A percentile compares a stretch with the other conserved stretches of the same genome.
Conservation (phyloP, 257 asterid species). For the Ocimum tenuiflorum region DNA sequence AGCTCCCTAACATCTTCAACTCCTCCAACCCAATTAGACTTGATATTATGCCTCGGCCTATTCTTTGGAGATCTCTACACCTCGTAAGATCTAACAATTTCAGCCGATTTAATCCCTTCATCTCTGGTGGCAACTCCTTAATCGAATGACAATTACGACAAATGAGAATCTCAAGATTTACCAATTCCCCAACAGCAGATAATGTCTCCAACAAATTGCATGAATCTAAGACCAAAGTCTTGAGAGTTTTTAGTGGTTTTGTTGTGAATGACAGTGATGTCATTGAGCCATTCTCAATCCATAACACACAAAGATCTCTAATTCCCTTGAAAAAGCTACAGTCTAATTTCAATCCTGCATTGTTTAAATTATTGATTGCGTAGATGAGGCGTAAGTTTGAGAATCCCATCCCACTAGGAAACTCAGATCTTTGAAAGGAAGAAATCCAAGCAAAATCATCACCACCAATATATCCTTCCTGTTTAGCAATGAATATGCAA, state of each 20-base stretch:
- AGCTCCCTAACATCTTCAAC: background rate
- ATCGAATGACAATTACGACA: background rate
- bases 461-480: too few species aligned
- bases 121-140: background rate
- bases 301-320: conserved; percentile 12
- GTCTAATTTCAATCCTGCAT: background rate
- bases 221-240: background rate
- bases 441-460: too few species aligned
- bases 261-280: background rate
- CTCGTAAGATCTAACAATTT: background rate
- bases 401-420: background rate
- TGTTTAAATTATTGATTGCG: background rate
- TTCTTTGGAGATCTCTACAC: background rate
- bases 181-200: background rate
- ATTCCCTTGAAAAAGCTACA: background rate
- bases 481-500: too few species aligned
- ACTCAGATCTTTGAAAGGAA: too few species aligned
- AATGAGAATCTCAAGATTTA: background rate
- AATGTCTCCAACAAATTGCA: background rate
- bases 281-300: background rate
- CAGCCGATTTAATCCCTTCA: background rate
- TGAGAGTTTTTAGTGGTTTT: background rate
- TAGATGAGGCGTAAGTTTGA: conserved; percentile 10
- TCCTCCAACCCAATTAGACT: background rate
- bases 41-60: background rate